Percentiles rank a stretch among this genome's conserved stretches.
These are phyloP conservation scores for Pyrus betulifolia DNA, from an alignment of 306 rosid genomes.

Conservation along the genomic window DNA sequence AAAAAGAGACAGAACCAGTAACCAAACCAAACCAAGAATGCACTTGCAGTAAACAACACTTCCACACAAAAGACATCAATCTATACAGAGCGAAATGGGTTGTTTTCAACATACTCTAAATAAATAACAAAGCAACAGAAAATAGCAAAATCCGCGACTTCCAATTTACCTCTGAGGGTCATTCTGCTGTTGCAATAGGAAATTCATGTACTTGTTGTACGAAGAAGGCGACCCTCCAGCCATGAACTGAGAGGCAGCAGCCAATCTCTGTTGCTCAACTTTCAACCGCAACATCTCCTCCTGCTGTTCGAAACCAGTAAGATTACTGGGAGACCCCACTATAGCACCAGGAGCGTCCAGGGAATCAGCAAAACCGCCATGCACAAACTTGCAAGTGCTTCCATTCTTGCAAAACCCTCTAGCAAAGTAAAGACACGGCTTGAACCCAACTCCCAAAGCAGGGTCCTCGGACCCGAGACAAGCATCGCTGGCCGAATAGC, in stretches of 20 bases:
- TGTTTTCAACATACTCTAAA: background rate
- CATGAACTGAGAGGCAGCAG: conserved; percentile 49
- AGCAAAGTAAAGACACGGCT: conserved; percentile 86
- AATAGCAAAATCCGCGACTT: background rate
- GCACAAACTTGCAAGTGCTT: conserved; percentile 71
- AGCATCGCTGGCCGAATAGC: conserved; percentile 79
- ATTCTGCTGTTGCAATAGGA: conserved; percentile 63
- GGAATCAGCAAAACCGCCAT: conserved; percentile 53
- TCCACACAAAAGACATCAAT: background rate
- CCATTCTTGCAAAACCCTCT: conserved; percentile 94
- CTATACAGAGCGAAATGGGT: background rate
- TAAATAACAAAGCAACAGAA: background rate
- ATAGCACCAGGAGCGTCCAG: conserved; percentile 37
- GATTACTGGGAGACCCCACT: conserved; percentile 68
- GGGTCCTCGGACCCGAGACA: conserved; percentile 63
- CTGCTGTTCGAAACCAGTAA: conserved; percentile 57
- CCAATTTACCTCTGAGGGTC: conserved; percentile 55
- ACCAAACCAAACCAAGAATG: background rate
- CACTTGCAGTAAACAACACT: background rate
- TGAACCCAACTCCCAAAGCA: conserved; percentile 48
- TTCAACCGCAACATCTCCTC: conserved; percentile 71
- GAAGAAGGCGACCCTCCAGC: conserved; percentile 56
- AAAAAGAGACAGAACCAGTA: conserved; percentile 1
- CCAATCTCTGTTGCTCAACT: conserved; percentile 60
- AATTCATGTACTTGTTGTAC: conserved; percentile 56